Percentiles rank a stretch among this genome's conserved stretches.
phyloP scores from a whole-genome alignment of 371 early-diverging fungal genomes.

The Circinella umbellata region DNA sequence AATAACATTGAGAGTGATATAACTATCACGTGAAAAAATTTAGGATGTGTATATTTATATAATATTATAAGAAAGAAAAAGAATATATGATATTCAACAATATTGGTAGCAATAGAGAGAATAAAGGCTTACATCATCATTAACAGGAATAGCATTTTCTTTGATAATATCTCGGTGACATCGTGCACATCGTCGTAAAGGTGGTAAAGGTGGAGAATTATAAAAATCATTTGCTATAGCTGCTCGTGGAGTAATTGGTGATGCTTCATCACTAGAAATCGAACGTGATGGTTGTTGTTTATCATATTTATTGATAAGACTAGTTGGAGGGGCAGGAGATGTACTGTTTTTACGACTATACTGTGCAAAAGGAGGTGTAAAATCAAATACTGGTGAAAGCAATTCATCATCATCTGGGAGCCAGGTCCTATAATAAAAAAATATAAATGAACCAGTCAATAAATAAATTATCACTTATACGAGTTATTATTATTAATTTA shows the following conservation, averaged over 20 bases:
- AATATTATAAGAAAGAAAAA: too few relatives aligned
- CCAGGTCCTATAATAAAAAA: not conserved
- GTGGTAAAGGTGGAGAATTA: too few relatives aligned
- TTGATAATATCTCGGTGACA: slow-evolving; percentile 18
- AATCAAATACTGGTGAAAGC: slow-evolving; percentile 10
- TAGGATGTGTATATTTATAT: too few relatives aligned
- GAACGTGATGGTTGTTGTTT: slow-evolving; percentile 10
- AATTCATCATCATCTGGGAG: not conserved
- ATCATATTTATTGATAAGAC: not conserved
- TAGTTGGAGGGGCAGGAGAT: slow-evolving; percentile 25
- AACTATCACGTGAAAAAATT: not conserved
- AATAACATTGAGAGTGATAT: slow-evolving; percentile 30
- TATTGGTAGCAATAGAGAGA: not conserved
- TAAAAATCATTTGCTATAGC: not conserved
- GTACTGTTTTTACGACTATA: slow-evolving; percentile 24
- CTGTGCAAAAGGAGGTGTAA: slow-evolving; percentile 9
- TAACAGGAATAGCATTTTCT: not conserved
- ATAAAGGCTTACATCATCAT: not conserved
- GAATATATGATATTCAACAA: too few relatives aligned
- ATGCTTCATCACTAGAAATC: slow-evolving; percentile 17
- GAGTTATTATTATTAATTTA: not conserved
- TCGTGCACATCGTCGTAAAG: slow-evolving; percentile 9
- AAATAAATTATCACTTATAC: not conserved
- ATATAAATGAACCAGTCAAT: not conserved
- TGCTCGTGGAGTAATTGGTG: slow-evolving; percentile 6